Percentiles rank a stretch among this genome's conserved stretches.
phyloP scores from a whole-genome alignment of 306 rosid genomes.

The Cicer pinnatifidum region DNA sequence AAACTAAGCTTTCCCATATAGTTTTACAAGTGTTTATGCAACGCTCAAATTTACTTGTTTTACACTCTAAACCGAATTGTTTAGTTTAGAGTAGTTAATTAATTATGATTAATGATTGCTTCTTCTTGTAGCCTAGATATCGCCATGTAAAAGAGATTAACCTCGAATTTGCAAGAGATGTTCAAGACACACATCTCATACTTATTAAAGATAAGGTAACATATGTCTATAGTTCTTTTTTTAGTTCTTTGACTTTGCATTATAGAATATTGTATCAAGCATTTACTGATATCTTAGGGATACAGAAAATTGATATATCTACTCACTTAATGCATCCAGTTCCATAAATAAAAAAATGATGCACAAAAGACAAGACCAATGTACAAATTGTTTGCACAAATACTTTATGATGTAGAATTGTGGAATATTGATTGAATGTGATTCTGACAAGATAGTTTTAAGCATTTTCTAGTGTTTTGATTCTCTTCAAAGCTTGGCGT shows the following conservation, averaged over 20 bases:
- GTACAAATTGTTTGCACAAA: constrained; percentile 6
- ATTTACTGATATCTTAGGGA: background rate
- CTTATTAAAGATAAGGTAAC: constrained; percentile 66
- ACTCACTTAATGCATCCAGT: background rate
- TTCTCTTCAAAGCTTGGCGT: constrained; percentile 69
- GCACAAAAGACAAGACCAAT: background rate
- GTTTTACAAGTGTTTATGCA: too few species aligned
- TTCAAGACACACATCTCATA: constrained; percentile 77
- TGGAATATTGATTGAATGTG: constrained; percentile 6
- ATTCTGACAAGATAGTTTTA: constrained; percentile 40
- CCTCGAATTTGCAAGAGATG: constrained; percentile 77
- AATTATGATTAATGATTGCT: constrained; percentile 35
- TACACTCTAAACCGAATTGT: background rate
- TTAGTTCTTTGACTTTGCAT: background rate
- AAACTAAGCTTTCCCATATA: background rate
- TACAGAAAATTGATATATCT: background rate
- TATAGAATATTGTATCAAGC: background rate
- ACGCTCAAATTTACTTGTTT: background rate
- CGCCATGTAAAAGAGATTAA: constrained; percentile 58
- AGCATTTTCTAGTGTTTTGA: constrained; percentile 59
- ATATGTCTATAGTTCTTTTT: background rate
- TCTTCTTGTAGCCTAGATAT: constrained; percentile 67
- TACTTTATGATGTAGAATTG: constrained; percentile 20
- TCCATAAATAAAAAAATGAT: background rate
- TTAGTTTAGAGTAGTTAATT: background rate